These are phyloP conservation scores for Petasospora fabianii DNA, from an alignment of 1,139 yeast species.

Conservation along the genomic window DNA sequence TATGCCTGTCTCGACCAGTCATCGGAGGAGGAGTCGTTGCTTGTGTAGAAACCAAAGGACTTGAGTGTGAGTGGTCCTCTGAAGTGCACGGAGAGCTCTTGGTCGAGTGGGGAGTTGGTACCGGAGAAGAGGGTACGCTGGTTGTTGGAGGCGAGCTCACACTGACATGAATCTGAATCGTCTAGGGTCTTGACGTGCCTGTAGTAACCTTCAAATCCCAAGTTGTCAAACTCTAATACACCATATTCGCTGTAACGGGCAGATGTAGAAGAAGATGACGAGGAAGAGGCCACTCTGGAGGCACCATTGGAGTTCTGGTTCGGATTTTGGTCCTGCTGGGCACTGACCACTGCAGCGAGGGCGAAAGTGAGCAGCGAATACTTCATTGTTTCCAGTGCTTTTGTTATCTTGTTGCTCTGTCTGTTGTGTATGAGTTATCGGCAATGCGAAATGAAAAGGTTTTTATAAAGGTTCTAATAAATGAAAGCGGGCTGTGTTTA, in stretches of 20 bases:
- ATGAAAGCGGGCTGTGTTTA: no score
- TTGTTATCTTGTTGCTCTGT: no score
- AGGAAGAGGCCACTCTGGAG: slow-evolving; percentile 7
- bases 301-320: neutral
- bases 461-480: no score
- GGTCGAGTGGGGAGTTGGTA: slow-evolving; percentile 61
- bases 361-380: slow-evolving; percentile 1
- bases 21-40: slow-evolving; percentile 32
- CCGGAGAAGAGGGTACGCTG: slow-evolving; percentile 49
- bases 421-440: no score
- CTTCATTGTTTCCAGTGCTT: no score
- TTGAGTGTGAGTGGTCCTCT: slow-evolving; percentile 61
- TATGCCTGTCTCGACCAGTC: slow-evolving; percentile 45
- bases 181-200: slow-evolving; percentile 52
- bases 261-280: slow-evolving; percentile 8
- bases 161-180: slow-evolving; percentile 48
- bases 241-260: slow-evolving; percentile 29
- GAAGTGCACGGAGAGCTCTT: slow-evolving; percentile 72
- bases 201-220: slow-evolving; percentile 67
- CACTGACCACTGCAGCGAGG: slow-evolving; percentile 1
- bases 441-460: no score
- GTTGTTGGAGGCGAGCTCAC: slow-evolving; percentile 35
- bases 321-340: slow-evolving; percentile 1
- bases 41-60: slow-evolving; percentile 61
- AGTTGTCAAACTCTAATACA: slow-evolving; percentile 49